Percentiles rank a stretch among this genome's conserved stretches.
phyloP scores from a whole-genome alignment of 768 basidiomycete species.

The Pleurotus pulmonarius region DNA sequence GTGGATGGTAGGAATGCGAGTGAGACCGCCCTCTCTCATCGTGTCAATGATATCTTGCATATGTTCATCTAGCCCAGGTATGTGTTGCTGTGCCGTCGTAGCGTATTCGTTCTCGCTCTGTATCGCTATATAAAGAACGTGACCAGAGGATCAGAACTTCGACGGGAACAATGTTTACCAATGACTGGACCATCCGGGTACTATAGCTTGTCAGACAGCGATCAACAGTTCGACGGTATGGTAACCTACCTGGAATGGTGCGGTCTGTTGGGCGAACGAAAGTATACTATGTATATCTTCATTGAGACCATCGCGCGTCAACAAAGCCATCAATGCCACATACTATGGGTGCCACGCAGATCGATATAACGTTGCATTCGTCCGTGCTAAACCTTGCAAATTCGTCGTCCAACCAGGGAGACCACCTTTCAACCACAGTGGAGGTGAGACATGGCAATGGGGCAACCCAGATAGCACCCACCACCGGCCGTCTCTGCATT shows the following conservation, averaged over 20 bases:
- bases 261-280: constrained; percentile 25
- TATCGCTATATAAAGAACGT: constrained; percentile 19
- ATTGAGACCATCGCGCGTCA: neutral
- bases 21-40: constrained; percentile 32
- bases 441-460: neutral
- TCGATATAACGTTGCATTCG: constrained; percentile 53
- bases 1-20: constrained; percentile 30
- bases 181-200: constrained; percentile 41
- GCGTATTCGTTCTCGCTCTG: constrained; percentile 47
- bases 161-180: constrained; percentile 16
- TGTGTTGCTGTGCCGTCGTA: constrained; percentile 21
- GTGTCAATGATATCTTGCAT: constrained; percentile 41
- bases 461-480: constrained; percentile 13
- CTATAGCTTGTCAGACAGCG: constrained; percentile 25
- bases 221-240: constrained; percentile 19
- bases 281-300: constrained; percentile 15
- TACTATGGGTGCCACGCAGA: constrained; percentile 48
- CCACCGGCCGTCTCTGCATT: constrained; percentile 69
- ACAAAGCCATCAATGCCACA: neutral
- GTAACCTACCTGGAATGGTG: constrained; percentile 29
- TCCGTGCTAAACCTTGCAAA: constrained; percentile 51
- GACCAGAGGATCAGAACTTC: neutral
- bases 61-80: constrained; percentile 30
- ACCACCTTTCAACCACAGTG: constrained; percentile 21
- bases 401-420: constrained; percentile 48